A percentile compares a stretch with the other conserved stretches of the same genome.
Conservation (phyloP, 306 rosid species). For the Lathyrus tuberosus region DNA sequence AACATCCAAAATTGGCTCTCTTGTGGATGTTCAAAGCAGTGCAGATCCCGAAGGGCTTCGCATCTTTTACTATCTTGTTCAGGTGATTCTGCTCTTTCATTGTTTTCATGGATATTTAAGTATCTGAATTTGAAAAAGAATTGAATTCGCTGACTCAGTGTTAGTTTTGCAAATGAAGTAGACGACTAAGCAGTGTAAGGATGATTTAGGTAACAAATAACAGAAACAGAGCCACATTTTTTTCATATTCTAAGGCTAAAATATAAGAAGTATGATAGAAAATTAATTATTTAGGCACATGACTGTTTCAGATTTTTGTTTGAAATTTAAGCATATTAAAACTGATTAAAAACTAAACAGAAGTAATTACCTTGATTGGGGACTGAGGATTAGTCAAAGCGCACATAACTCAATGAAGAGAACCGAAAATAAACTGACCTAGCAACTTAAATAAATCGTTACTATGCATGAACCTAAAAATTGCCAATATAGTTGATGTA, state of each 20-base stretch:
- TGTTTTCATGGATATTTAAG: slow-evolving; percentile 47
- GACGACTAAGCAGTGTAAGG: slow-evolving; percentile 46
- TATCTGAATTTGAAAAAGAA: slow-evolving; percentile 64
- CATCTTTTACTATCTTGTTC: slow-evolving; percentile 94
- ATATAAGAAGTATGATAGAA: slow-evolving; percentile 8
- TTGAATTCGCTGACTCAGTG: slow-evolving; percentile 50
- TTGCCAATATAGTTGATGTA: no score
- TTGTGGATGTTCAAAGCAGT: slow-evolving; percentile 95
- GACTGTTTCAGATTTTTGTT: not conserved
- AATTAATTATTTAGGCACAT: not conserved
- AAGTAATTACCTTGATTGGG: not conserved
- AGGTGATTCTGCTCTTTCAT: slow-evolving; percentile 52
- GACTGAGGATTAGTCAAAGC: no score
- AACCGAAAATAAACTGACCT: no score
- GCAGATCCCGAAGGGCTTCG: slow-evolving; percentile 99
- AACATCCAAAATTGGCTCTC: slow-evolving; percentile 95
- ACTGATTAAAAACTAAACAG: not conserved
- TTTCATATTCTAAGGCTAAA: slow-evolving; percentile 47
- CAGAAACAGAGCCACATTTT: slow-evolving; percentile 46
- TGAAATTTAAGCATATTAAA: not conserved
- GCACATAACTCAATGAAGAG: no score
- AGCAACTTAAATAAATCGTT: no score
- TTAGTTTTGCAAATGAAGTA: slow-evolving; percentile 52
- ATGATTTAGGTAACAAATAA: slow-evolving; percentile 44
- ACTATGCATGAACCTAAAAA: no score